Conservation (phyloP, 164 flowering plant species). For the Litsea cubeba region DNA sequence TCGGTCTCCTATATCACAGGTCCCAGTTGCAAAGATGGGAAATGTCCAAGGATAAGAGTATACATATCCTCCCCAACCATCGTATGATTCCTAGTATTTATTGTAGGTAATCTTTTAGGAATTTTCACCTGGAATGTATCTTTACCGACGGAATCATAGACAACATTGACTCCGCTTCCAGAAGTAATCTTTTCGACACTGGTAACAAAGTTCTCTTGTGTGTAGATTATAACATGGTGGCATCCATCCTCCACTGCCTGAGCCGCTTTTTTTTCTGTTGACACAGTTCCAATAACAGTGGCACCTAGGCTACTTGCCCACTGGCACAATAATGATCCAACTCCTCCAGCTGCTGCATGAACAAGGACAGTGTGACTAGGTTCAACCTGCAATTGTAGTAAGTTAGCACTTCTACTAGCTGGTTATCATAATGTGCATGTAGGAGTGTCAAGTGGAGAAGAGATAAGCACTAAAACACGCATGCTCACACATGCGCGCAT, state of each 20-base stretch:
- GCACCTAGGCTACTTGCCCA: conserved; percentile 94
- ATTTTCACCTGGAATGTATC: conserved; percentile 30
- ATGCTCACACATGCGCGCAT: too few species aligned
- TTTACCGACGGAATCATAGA: conserved; percentile 35
- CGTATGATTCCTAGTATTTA: neutral
- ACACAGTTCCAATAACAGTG: conserved; percentile 90
- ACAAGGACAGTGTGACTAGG: conserved; percentile 74
- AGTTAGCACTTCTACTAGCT: conserved; percentile 1
- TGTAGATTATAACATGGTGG: conserved; percentile 67
- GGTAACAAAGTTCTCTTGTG: conserved; percentile 70
- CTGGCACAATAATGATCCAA: conserved; percentile 84
- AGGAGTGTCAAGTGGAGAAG: too few species aligned
- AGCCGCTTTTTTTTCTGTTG: conserved; percentile 74
- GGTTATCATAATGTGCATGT: too few species aligned
- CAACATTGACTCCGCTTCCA: conserved; percentile 29
- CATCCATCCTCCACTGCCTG: conserved; percentile 88
- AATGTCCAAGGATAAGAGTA: neutral
- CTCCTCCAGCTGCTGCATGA: conserved; percentile 98
- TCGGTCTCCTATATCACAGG: neutral
- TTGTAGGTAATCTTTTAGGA: neutral
- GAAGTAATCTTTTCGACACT: conserved; percentile 47
- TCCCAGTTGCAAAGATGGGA: neutral
- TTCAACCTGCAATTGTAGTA: conserved; percentile 51
- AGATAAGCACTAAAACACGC: too few species aligned
- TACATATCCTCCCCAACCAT: neutral